Base-by-base conservation (phyloP, 345 rosid species). In the Corymbia maculata region DNA sequence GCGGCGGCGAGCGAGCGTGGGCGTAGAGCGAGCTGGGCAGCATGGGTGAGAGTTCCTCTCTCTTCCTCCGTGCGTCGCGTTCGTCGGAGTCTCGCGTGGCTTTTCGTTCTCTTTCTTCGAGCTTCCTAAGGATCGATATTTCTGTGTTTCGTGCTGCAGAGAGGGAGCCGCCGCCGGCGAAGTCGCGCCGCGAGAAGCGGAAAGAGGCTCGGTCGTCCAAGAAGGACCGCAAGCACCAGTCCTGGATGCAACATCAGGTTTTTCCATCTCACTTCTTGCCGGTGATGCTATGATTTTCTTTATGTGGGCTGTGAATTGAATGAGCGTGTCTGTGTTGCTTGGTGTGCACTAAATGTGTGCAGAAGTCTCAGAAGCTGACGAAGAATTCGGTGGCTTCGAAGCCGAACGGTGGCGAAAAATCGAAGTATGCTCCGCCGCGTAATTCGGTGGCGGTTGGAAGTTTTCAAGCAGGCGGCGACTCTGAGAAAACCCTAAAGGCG, bases 171-270 rank as follows among this genome's bases (percentile, higher is more conserved):
- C 52, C 55, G 61, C 61, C 13, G 13, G 88, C 89, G 79, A 93
- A 87, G 59, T 92, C 97, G 53, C 96, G 98, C 51, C 92, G 87
- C 52, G 94, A 94, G 42, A 93, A 88, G 90, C 92, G 98, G 45
- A 97, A 96, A 90, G 97, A 95, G 89, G 95, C 94, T 90, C 90
- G 96, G 21, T 55, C 91, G 84, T 89, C 87, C 66, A 93, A 91
- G 89, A 96, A 89, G 68, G 92, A 92, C 90, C 86, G 75, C 57
- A 94, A 93, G 85, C 89, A 93, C 88, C 92, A 96, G 51, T 91
- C 94, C 84, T 94, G 98, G 98, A 89, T 94, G 70, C 91, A 92
- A 87, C 91, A 92, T 90, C 94, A 95, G 95, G 99, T 96, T 87
- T 4, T 68, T 75, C 19, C 44, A 17, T 32, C 82, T 75, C 19